Percentiles rank a stretch among this genome's conserved stretches.
Conservation (phyloP, 768 basidiomycete genomes). For the Fistulinella prunicolor region DNA sequence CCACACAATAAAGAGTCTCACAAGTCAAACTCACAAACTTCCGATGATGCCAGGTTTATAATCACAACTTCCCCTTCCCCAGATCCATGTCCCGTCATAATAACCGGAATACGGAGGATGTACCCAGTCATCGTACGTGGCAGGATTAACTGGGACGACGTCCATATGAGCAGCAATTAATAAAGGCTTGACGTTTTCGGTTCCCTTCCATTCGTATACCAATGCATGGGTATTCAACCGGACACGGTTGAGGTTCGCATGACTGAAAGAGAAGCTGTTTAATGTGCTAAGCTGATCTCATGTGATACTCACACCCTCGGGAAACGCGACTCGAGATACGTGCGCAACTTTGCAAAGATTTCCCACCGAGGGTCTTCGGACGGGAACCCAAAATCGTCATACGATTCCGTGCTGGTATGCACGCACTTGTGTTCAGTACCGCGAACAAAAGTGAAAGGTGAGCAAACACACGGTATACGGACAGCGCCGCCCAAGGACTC, state of each 20-base stretch:
- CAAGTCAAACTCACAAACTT: conserved; percentile 28
- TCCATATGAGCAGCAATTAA: conserved; percentile 50
- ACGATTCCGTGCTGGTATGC: conserved; percentile 51
- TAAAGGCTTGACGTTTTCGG: conserved; percentile 51
- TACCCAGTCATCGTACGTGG: conserved; percentile 44
- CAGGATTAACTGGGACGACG: conserved; percentile 49
- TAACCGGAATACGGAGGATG: conserved; percentile 50
- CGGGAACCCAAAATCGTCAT: conserved; percentile 46
- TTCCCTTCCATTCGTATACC: conserved; percentile 60
- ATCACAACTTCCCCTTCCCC: conserved; percentile 47
- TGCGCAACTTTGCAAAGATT: conserved; percentile 24
- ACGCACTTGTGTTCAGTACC: neutral
- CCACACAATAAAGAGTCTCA: neutral
- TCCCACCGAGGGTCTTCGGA: conserved; percentile 46
- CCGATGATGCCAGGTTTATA: conserved; percentile 40
- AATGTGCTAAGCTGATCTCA: neutral
- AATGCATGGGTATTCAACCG: conserved; percentile 61
- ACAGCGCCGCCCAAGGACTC: conserved; percentile 37
- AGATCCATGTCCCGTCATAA: conserved; percentile 43
- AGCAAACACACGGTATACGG: conserved; percentile 27
- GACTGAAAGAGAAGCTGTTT: conserved; percentile 30
- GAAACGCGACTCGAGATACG: conserved; percentile 44
- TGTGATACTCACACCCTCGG: conserved; percentile 48
- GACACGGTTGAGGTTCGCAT: conserved; percentile 46
- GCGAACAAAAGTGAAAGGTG: neutral